Base-by-base conservation (phyloP, 441 rosid genomes). In the Populus trichocarpa region DNA sequence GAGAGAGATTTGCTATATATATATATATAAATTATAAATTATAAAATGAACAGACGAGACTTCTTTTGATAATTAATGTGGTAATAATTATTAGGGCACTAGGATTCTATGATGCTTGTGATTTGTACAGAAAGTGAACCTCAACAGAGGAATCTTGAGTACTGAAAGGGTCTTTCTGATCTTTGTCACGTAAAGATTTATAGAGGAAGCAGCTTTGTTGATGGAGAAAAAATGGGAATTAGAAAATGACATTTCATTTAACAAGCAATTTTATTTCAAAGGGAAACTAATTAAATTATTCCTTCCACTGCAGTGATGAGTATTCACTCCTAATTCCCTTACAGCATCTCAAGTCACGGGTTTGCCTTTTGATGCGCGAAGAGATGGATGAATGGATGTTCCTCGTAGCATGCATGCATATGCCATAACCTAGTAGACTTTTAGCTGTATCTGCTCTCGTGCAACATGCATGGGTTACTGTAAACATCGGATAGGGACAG, bases 331-430 rank as follows among this genome's bases (percentile, higher is more conserved):
- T 30, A 25, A 25, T 25, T 36, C 4, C 20, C 70, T 28, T 2
- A 6, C 42, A 32, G 65, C 67, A 16, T 42, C 38, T 63, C n/a
- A 13, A 28, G 72, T 79, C 78, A 82, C 78, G 81, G 74, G 71
- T 26, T 36, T 79, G 78, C 81, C 42, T 73, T 53, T 77, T 42
- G 67, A 82, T 76, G 5, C 28, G 33, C 57, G 67, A 38, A 63
- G 4, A 69, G 22, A 76, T 61, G 35, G 11, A 23, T 53, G 23
- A 53, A 74, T 63, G 14, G 63, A 74, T 64, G 69, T 74, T 74
- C 76, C 33, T 74, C 1, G 3, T 53, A 7, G 2, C 35, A 68
- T 32, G 11, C 35, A 9, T 13, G 71, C 46, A 32, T 20, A 14
- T 32, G 40, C 67, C 61, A 64, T 8, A 13, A 6, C 11, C 50